These are phyloP conservation scores for Tolypocladium amazonense DNA, from an alignment of 2,329 filamentous ascomycete species.

Conservation along the genomic window DNA sequence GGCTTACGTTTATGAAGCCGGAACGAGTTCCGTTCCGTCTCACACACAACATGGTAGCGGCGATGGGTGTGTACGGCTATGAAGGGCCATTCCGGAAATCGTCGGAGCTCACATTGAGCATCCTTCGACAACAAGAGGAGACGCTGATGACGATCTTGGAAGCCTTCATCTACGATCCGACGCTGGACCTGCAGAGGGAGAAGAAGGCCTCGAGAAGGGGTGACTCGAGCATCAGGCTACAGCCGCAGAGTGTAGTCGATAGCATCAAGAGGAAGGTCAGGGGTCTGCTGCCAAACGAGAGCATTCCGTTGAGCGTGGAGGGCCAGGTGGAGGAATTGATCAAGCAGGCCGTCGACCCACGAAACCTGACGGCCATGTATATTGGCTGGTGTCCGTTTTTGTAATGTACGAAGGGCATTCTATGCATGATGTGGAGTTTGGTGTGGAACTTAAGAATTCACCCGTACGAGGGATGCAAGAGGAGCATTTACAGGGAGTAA, in stretches of 20 bases:
- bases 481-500: neutral
- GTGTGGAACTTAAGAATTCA: no score
- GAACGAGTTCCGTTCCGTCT: conserved; percentile 93
- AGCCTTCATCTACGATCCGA: conserved; percentile 94
- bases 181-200: conserved; percentile 74
- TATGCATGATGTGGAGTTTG: neutral
- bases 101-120: conserved; percentile 75
- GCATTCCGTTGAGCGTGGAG: conserved; percentile 86
- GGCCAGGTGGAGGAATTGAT: conserved; percentile 97
- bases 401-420: conserved; percentile 14
- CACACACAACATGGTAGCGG: conserved; percentile 97
- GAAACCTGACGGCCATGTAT: conserved; percentile 85
- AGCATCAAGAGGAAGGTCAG: conserved; percentile 79
- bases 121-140: conserved; percentile 85
- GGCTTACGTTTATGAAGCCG: conserved; percentile 86
- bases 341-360: conserved; percentile 69
- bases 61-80: conserved; percentile 90
- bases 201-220: conserved; percentile 33
- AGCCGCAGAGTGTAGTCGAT: conserved; percentile 69
- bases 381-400: conserved; percentile 76
- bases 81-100: conserved; percentile 89
- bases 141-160: conserved; percentile 96
- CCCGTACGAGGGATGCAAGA: neutral
- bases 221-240: conserved; percentile 36
- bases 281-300: conserved; percentile 76